These are phyloP conservation scores for Periconia macrospinosa DNA, from an alignment of 2,329 filamentous ascomycete species.

Conservation along the genomic window DNA sequence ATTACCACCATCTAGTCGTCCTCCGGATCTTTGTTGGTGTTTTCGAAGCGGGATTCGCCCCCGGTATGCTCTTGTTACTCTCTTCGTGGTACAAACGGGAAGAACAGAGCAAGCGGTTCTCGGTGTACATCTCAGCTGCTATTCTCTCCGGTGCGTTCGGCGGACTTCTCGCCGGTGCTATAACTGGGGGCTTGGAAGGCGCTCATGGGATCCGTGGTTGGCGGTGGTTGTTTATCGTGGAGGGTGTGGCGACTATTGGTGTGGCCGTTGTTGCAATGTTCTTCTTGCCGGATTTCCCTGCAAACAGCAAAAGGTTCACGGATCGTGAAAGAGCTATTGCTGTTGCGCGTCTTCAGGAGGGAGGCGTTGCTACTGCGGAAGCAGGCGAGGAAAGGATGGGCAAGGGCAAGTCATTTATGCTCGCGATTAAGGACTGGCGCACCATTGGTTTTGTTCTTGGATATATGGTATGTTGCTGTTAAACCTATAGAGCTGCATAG, in stretches of 20 bases:
- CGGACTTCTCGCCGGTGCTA: constrained; percentile 53
- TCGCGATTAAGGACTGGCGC: constrained; percentile 49
- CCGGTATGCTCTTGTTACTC: constrained; percentile 58
- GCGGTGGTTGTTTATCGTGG: constrained; percentile 55
- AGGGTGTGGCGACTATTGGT: constrained; percentile 49
- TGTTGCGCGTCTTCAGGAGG: constrained; percentile 49
- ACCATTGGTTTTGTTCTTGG: constrained; percentile 54
- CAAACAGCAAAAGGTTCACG: constrained; percentile 48
- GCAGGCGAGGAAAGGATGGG: constrained; percentile 35
- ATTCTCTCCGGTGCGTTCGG: constrained; percentile 60
- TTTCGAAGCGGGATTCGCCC: constrained; percentile 59
- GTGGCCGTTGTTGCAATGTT: constrained; percentile 49
- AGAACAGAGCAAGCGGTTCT: constrained; percentile 61
- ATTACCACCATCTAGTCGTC: constrained; percentile 52
- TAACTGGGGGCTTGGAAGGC: constrained; percentile 52
- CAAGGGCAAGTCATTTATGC: constrained; percentile 42
- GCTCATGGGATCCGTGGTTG: constrained; percentile 51
- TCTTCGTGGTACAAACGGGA: constrained; percentile 63
- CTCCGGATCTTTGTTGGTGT: constrained; percentile 59
- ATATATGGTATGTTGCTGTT: no score
- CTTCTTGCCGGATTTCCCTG: constrained; percentile 55
- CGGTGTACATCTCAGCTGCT: constrained; percentile 61
- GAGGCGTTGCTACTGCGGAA: constrained; percentile 42
- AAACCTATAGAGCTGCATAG: no score
- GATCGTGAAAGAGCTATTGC: constrained; percentile 48